Evolutionary conservation across 1,284 basidiomycete genomes (phyloP), one percentile per base, ranked within the genome.

Genomic region (Sporisorium exsertum): DNA sequence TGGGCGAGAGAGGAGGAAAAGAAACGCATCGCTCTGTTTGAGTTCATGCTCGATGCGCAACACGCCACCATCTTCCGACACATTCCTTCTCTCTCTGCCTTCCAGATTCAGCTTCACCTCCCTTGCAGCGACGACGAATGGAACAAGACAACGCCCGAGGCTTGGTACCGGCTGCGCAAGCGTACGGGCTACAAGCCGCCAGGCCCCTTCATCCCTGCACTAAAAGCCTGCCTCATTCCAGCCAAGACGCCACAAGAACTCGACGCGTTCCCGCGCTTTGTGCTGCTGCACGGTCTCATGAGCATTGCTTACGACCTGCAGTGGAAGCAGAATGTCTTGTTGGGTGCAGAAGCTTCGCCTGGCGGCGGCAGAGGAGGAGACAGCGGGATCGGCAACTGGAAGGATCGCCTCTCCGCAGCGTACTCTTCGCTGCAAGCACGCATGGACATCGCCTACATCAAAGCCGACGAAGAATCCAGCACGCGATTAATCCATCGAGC

Each of bases 1-100:
- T 81, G 79, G 79, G 72, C 74, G 3, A 62, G 71, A 16, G 75
- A 79, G 40, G 79, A 81, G 51, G 79, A 81, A 51, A 81, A 81
- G 65, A 81, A 78, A 53, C 68, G 79, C 1, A 75, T 81, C 37
- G 77, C 79, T 0, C 58, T 77, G 5, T 77, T 78, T 42, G 66
- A 70, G 5, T 80, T 79, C 58, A 77, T 81, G 67, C 70, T 81
- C 20, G 79, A 81, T 43, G 67, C 69, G 8, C 75, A 75, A 53
- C 78, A 79, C 40, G 73, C 79, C 20, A 75, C 75, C 51, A 64
- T 78, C 47, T 81, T 81, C 56, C 65, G 79, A 47, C 79, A 81
- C 52, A 76, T 78, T 22, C 78, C 78, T 32, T 71, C 78, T 24
- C 68, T 81, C 24, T 69, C 68, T 13, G 68, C 78, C 9, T 77